A percentile compares a stretch with the other conserved stretches of the same genome.
These are phyloP conservation scores for Pogostemon cablin DNA, from an alignment of 257 asterid genomes.

Conservation along the genomic window DNA sequence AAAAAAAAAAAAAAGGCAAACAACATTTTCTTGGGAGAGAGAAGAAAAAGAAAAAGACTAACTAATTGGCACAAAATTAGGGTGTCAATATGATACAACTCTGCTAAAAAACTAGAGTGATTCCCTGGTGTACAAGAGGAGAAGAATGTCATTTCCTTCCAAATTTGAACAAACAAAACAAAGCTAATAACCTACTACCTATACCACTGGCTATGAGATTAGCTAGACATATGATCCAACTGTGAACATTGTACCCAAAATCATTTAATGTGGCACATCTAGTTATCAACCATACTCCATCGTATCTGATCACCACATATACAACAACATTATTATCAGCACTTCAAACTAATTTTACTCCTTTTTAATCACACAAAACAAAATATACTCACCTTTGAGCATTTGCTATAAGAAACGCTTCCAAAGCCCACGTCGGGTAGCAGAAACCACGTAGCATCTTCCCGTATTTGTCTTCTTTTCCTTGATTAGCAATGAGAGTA, in stretches of 20 bases:
- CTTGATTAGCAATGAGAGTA: conserved; percentile 83
- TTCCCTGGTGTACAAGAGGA: neutral
- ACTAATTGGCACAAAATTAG: neutral
- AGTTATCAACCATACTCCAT: conserved; percentile 97
- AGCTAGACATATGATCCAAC: conserved; percentile 50
- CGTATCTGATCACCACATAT: conserved; percentile 36
- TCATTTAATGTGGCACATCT: conserved; percentile 78
- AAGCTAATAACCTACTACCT: conserved; percentile 69
- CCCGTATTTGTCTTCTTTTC: conserved; percentile 59
- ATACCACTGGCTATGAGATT: conserved; percentile 57
- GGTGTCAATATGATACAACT: conserved; percentile 31
- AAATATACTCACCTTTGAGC: conserved; percentile 73
- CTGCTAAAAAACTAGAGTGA: conserved; percentile 25
- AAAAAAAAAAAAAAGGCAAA: neutral
- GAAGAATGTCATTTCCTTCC: conserved; percentile 56
- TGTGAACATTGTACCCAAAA: conserved; percentile 68
- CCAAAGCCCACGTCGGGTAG: conserved; percentile 93
- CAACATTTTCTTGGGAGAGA: neutral
- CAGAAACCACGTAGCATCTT: conserved; percentile 54
- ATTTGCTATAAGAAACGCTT: conserved; percentile 83
- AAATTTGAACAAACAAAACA: conserved; percentile 61
- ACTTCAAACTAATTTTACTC: neutral
- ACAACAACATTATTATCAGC: conserved; percentile 6
- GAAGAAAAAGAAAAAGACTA: neutral
- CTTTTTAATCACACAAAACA: neutral